These are phyloP conservation scores for Areca catechu DNA, from an alignment of 176 grass and related monocot species.

Conservation along the genomic window DNA sequence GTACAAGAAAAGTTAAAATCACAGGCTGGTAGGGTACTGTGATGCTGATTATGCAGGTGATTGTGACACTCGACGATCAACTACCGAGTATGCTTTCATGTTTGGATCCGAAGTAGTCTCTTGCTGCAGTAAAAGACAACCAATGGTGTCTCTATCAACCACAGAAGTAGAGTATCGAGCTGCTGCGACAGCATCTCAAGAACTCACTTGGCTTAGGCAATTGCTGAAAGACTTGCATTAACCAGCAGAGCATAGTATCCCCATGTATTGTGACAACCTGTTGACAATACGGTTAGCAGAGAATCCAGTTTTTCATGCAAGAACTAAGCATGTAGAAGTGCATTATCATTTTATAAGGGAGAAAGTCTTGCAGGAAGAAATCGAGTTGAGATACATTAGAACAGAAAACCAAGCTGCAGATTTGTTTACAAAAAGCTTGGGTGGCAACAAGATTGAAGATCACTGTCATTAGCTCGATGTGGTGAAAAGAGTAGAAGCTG, in stretches of 20 bases:
- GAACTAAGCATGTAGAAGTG: neutral
- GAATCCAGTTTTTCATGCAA: neutral
- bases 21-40: neutral
- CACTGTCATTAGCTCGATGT: no score
- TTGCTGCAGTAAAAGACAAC: constrained; percentile 9
- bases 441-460: no score
- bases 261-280: no score
- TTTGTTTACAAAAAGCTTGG: neutral
- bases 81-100: neutral
- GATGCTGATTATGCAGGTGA: constrained; percentile 9
- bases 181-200: neutral
- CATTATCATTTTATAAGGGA: neutral
- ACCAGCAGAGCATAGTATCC: no score
- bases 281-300: neutral
- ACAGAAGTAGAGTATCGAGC: neutral
- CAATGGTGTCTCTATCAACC: neutral
- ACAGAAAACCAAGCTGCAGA: neutral
- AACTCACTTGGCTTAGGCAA: neutral
- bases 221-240: neutral
- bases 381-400: neutral
- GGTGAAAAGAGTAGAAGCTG: no score
- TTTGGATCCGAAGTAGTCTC: neutral
- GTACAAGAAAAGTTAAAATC: neutral
- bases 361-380: neutral
- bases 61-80: neutral